Evolutionary conservation across 1,139 yeast genomes (phyloP), one percentile per base, ranked within the genome.

Genomic region (Yamadazyma aaseri): DNA sequence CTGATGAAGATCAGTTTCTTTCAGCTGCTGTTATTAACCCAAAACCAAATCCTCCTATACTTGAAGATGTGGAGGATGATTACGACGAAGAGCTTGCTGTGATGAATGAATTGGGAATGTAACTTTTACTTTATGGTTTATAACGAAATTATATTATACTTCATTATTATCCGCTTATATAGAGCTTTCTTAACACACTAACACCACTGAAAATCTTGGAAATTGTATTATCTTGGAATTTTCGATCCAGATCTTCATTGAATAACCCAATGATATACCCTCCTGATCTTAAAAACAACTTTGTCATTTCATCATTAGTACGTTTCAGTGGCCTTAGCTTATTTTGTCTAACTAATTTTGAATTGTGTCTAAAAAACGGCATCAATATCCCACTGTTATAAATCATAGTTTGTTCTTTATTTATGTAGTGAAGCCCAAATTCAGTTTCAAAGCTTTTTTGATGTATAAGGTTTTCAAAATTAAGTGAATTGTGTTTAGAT

Each of bases 191-290:
- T 35, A 70, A 55, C 10, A 65, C 51, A 26, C 66, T 50, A 3
- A 66, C 63, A 45, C 64, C 61, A 32, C 56, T 59, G 40, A 60
- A 70, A 5, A 78, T 65, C 31, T 65, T 66, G 28, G 79, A 76
- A 18, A 79, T 62, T 34, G 66, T 66, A 3, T 63, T 66, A 1
- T 65, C 64, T 9, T 60, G 51, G 33, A 75, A 60, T 3, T 49
- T 55, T 8, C 59, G 56, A 17, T 55, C 51, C 1, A 31, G 22
- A 3, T 47, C 42, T 25, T 62, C 57, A 33, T 63, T 63, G 47
- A 79, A 77, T 9, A 73, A 69, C 1, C 74, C 79, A 45, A 81
- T 61, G 26, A 81, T 50, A 43, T 65, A 80, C 0, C 86, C 86
- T 1, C 83, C 82, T 11, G 76, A 64, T 41, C 75, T 63, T 38